Evolutionary conservation across 2,329 filamentous ascomycete species (phyloP).

Genomic region (Aspergillus aculeatinus): DNA sequence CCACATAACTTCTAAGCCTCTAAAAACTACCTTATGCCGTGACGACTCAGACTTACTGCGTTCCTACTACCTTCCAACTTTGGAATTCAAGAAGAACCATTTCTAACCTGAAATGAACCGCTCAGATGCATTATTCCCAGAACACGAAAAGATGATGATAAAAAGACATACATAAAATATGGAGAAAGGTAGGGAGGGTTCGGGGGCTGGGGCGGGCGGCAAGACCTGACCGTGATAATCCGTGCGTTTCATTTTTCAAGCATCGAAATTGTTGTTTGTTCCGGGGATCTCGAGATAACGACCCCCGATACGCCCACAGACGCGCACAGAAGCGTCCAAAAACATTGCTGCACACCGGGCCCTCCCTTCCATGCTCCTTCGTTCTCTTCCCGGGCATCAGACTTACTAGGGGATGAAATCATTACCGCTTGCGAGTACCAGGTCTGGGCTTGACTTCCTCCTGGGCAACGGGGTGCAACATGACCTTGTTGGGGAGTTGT

Average conservation of each 20-base stretch:
- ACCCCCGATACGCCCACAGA: not conserved
- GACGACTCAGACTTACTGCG: not conserved
- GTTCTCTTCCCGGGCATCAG: not conserved
- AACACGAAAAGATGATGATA: constrained; percentile 13
- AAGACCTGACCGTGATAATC: not conserved
- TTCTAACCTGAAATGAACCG: constrained; percentile 15
- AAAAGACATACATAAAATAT: constrained; percentile 7
- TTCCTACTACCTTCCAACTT: not conserved
- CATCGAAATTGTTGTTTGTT: not conserved
- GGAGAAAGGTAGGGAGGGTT: constrained; percentile 1
- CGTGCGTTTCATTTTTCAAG: not conserved
- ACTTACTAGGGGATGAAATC: not conserved
- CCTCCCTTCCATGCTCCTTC: not conserved
- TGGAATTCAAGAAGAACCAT: not conserved
- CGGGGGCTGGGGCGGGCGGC: not conserved
- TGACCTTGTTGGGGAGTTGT: constrained; percentile 70
- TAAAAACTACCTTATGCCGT: no score
- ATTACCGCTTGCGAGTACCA: constrained; percentile 45
- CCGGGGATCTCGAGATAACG: not conserved
- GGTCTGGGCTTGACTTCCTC: constrained; percentile 62
- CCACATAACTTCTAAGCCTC: no score
- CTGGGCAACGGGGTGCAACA: constrained; percentile 73
- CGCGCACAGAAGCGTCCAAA: not conserved
- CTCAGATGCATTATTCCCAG: constrained; percentile 24
- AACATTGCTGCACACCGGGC: not conserved